Percentiles rank a stretch among this genome's conserved stretches.
phyloP scores from a whole-genome alignment of 192 early-diverging fungal genomes.

The Kickxella alabastrina region DNA sequence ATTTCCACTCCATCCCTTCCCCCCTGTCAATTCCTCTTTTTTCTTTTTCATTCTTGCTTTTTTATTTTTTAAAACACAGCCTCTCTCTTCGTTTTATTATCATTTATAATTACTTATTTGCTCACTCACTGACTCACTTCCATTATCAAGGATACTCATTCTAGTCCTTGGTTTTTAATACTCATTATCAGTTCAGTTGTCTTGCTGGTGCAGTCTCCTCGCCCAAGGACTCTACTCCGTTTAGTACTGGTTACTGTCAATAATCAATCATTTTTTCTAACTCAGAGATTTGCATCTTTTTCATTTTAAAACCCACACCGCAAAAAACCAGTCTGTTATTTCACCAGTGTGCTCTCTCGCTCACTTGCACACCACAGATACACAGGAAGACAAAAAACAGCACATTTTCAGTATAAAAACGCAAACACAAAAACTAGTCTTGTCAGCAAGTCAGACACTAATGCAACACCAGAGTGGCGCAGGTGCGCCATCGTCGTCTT shows the following conservation, averaged over 20 bases:
- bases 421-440: too few species aligned
- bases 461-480: conserved; percentile 8
- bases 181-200: not conserved
- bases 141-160: not conserved
- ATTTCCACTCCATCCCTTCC: not conserved
- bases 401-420: too few species aligned
- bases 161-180: not conserved
- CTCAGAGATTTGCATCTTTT: too few species aligned
- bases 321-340: too few species aligned
- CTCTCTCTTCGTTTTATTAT: not conserved
- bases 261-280: conserved; percentile 1
- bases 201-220: not conserved
- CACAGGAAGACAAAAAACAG: too few species aligned
- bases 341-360: too few species aligned
- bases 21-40: not conserved
- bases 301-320: too few species aligned
- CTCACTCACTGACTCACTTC: not conserved
- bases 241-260: not conserved
- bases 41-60: not conserved
- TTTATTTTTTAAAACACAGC: not conserved
- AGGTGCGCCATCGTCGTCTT: conserved; percentile 9
- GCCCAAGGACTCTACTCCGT: not conserved
- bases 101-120: not conserved
- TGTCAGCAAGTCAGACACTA: too few species aligned
- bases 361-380: too few species aligned